phyloP scores from a whole-genome alignment of 2,329 filamentous ascomycete species.

The Monilinia fructigena region DNA sequence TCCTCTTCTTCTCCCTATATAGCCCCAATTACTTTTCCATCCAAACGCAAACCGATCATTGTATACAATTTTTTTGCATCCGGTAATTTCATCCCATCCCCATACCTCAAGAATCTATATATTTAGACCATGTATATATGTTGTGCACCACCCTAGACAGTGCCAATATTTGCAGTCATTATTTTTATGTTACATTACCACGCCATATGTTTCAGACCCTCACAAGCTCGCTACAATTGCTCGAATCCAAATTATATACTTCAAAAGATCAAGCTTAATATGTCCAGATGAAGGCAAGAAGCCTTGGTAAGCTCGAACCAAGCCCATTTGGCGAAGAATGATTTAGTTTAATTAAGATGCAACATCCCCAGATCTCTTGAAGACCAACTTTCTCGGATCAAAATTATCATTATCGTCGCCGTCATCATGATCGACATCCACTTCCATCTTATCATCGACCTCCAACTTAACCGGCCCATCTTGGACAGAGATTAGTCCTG shows the following conservation, averaged over 20 bases:
- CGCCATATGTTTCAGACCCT: not conserved
- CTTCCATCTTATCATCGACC: constrained; percentile 33
- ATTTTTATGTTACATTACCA: not conserved
- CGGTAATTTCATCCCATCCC: not conserved
- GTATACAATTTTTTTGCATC: not conserved
- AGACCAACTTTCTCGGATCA: constrained; percentile 33
- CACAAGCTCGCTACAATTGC: not conserved
- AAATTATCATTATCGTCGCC: constrained; percentile 25
- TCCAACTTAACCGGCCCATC: constrained; percentile 21
- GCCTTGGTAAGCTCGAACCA: not conserved
- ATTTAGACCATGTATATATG: not conserved
- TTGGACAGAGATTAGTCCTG: not conserved
- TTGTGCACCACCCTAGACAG: constrained; percentile 4
- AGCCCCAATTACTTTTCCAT: constrained; percentile 2
- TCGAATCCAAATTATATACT: not conserved
- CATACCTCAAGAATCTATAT: not conserved
- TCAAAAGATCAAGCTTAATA: not conserved
- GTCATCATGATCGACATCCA: constrained; percentile 34
- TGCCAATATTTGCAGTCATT: not conserved
- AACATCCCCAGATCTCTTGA: constrained; percentile 35
- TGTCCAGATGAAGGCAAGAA: not conserved
- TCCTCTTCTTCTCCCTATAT: not conserved
- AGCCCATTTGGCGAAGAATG: not conserved
- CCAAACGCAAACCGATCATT: not conserved
- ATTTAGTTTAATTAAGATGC: constrained; percentile 13